These are phyloP conservation scores for Nicotiana paniculata DNA, from an alignment of 257 asterid genomes.

Conservation along the genomic window DNA sequence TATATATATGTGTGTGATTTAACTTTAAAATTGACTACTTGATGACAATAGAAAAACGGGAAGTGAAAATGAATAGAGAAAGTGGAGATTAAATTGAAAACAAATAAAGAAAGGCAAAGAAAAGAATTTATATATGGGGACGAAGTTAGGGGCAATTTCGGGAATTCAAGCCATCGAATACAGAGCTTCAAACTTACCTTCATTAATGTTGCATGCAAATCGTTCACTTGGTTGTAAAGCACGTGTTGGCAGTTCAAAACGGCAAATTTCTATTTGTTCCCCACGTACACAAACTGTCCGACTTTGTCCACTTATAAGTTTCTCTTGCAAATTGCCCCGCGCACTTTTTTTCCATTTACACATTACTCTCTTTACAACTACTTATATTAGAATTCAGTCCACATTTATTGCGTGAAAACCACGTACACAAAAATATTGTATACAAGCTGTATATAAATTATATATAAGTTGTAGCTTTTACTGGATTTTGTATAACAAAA, in stretches of 20 bases:
- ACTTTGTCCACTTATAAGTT: neutral
- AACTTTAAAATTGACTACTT: neutral
- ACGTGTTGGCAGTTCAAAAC: neutral
- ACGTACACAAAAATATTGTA: too few species aligned
- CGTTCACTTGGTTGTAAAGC: neutral
- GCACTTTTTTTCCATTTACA: neutral
- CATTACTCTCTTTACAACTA: neutral
- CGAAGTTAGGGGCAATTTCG: neutral
- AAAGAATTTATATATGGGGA: neutral
- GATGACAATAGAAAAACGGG: too few species aligned
- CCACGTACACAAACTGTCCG: constrained; percentile 4
- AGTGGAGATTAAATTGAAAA: neutral
- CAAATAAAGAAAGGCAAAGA: neutral
- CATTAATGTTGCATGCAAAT: constrained; percentile 5
- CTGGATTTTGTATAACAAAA: too few species aligned
- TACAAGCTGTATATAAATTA: too few species aligned
- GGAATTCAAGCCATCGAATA: neutral
- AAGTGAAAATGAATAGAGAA: too few species aligned
- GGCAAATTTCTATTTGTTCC: neutral
- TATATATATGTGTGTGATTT: neutral
- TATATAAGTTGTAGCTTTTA: too few species aligned
- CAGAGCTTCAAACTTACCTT: neutral
- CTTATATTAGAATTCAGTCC: too few species aligned
- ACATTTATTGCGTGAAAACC: too few species aligned
- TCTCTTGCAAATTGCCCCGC: neutral